Base-by-base conservation (phyloP, 768 basidiomycete species). In the Tulasnella sp. region DNA sequence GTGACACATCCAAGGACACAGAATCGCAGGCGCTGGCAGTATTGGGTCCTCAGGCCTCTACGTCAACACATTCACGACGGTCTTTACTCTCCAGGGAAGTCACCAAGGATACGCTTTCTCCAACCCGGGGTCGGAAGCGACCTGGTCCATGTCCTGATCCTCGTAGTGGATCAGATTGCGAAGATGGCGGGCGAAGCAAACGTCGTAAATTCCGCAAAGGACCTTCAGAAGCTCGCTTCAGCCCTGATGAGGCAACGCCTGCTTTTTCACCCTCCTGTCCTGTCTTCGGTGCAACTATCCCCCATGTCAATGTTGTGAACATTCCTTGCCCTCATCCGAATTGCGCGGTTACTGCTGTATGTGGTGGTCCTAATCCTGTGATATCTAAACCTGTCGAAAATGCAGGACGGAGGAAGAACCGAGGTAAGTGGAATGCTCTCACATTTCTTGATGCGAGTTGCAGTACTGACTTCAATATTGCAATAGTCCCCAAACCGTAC, bases 301-400 rank as follows among this genome's bases (percentile, higher is more conserved):
- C 49, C 7, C 49, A 51, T 43, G 39, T 51, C 39, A 39, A 51
- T 41, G 40, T 51, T 19, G 44, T 40, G 29, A 51, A 51, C 39
- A 51, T 51, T 22, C 49, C 49, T 10, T 51, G 49, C n/a, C 49
- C 39, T 13, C 49, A 51, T 34, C 49, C 49, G 16, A 29, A 25
- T 39, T 51, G 49, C 39, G 37, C 49, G 15, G 41, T 51, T 13
- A 51, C 49, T 13, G 49, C 49, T 16, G 49, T 16, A 19, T 39
- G 29, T 16, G 39, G 44, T 29, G 49, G 49, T 24, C 9, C 27
- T 7, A 20, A 51, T 27, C n/a, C 19, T 10, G 37, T 42, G 1
- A 42, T 12, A 42, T 28, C 24, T 15, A 31, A 29, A 8, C 31
- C 25, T 9, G 12, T 28, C 1, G 27, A 51, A n/a, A 25, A 25